Evolutionary conservation across 2,329 filamentous ascomycete species (phyloP).

Genomic region (Cladophialophora bantiana): DNA sequence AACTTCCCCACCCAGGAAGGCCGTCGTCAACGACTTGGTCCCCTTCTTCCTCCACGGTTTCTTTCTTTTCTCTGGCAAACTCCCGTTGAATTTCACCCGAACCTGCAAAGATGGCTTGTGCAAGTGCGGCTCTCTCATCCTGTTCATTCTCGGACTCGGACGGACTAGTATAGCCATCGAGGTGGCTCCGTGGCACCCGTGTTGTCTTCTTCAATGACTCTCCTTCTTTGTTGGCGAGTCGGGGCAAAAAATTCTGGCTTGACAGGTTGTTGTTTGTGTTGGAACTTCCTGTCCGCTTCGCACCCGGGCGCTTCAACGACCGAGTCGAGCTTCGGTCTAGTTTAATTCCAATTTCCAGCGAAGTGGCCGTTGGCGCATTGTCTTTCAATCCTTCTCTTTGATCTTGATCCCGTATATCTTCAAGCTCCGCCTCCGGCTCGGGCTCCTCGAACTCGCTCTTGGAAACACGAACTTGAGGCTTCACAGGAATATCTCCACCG

Average conservation of each 20-base stretch:
- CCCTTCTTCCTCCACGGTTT: conserved; percentile 75
- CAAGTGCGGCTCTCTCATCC: conserved; percentile 63
- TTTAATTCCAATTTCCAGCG: background rate
- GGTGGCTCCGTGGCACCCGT: conserved; percentile 31
- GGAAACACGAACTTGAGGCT: conserved; percentile 42
- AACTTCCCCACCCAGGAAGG: conserved; percentile 93
- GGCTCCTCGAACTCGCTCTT: conserved; percentile 68
- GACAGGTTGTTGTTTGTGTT: background rate
- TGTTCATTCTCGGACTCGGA: conserved; percentile 53
- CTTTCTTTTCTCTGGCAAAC: conserved; percentile 81
- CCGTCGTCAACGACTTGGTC: conserved; percentile 82
- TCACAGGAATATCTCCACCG: conserved; percentile 41
- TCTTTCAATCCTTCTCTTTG: conserved; percentile 31
- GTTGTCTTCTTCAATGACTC: conserved; percentile 33
- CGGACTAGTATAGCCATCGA: conserved; percentile 34
- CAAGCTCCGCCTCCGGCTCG: conserved; percentile 57
- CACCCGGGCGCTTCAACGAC: background rate
- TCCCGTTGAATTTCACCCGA: conserved; percentile 67
- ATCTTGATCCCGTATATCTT: conserved; percentile 40
- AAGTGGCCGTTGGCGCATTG: background rate
- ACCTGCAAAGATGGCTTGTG: conserved; percentile 85
- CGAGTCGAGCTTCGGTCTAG: background rate
- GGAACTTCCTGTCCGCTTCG: background rate
- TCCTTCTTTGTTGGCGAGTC: background rate
- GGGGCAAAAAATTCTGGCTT: background rate